These are phyloP conservation scores for Myxozyma vanderwaltii DNA, from an alignment of 805 yeast genomes.

Conservation along the genomic window DNA sequence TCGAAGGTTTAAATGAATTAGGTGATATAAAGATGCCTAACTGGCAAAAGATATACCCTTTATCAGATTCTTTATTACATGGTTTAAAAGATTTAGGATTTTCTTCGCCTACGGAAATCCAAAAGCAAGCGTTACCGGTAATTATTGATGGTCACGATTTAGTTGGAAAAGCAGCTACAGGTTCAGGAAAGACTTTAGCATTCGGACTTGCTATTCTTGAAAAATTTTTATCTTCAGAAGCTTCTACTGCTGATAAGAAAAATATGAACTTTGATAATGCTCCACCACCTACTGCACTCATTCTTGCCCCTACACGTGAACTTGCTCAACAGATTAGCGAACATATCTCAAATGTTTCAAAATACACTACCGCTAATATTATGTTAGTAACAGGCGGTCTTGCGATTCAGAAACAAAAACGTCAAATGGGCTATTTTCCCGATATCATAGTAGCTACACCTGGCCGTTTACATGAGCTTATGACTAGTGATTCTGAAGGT, in stretches of 20 bases:
- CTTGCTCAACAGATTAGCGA: constrained; percentile 89
- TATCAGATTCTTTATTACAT: constrained; percentile 55
- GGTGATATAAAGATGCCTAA: constrained; percentile 38
- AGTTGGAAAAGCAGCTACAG: constrained; percentile 95
- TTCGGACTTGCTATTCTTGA: constrained; percentile 92
- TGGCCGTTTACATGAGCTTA: constrained; percentile 78
- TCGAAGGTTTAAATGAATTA: constrained; percentile 31
- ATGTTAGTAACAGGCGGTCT: constrained; percentile 91
- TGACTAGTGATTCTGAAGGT: constrained; percentile 56
- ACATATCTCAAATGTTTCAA: constrained; percentile 59
- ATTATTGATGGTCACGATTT: constrained; percentile 76
- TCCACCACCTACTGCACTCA: constrained; percentile 65
- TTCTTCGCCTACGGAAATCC: constrained; percentile 79
- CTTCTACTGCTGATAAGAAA: constrained; percentile 12
- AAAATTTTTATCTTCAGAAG: constrained; percentile 46
- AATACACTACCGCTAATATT: constrained; percentile 57
- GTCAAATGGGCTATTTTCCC: constrained; percentile 69
- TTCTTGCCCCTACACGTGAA: constrained; percentile 95
- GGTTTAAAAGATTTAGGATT: constrained; percentile 65
- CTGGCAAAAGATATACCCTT: constrained; percentile 48
- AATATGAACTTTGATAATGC: constrained; percentile 35
- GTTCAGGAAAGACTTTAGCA: constrained; percentile 96
- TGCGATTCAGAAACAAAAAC: constrained; percentile 88
- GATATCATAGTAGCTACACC: constrained; percentile 91
- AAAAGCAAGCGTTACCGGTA: constrained; percentile 69